These are phyloP conservation scores for Malassezia japonica DNA, from an alignment of 1,284 basidiomycete genomes.

Conservation along the genomic window DNA sequence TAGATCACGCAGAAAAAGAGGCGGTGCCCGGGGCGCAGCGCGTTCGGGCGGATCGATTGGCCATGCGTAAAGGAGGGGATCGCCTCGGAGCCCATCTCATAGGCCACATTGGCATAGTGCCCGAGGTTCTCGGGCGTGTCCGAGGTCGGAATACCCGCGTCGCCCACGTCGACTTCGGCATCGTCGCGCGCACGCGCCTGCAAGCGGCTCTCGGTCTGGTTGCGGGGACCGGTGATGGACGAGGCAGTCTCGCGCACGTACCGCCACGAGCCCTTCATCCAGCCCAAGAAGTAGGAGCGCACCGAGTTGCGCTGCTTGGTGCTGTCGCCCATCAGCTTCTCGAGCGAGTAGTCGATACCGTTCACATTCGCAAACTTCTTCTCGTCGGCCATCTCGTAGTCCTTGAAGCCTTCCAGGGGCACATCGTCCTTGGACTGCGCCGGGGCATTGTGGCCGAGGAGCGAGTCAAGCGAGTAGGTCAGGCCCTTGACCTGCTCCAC, in stretches of 20 bases:
- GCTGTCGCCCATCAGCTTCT: constrained; percentile 56
- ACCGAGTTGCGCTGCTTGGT: constrained; percentile 9
- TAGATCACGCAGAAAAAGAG: constrained; percentile 93
- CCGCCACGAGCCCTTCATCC: constrained; percentile 19
- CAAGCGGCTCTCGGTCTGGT: background rate
- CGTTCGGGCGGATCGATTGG: constrained; percentile 22
- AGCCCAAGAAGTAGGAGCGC: constrained; percentile 18
- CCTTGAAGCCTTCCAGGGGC: constrained; percentile 19
- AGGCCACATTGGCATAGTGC: constrained; percentile 43
- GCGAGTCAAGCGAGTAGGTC: constrained; percentile 85
- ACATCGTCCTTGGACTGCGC: constrained; percentile 29
- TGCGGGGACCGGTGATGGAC: constrained; percentile 10
- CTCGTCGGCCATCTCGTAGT: constrained; percentile 62
- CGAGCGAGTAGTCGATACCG: constrained; percentile 86
- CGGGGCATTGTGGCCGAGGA: constrained; percentile 53
- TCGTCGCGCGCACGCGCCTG: constrained; percentile 5
- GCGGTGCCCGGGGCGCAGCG: constrained; percentile 57
- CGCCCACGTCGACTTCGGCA: constrained; percentile 20
- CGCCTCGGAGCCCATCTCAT: constrained; percentile 41
- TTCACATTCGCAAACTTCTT: constrained; percentile 90
- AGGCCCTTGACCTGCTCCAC: constrained; percentile 96
- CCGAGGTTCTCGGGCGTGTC: constrained; percentile 45
- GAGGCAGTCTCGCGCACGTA: constrained; percentile 6
- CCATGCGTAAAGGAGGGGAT: constrained; percentile 38
- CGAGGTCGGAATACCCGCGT: constrained; percentile 41